A percentile compares a stretch with the other conserved stretches of the same genome.
These are phyloP conservation scores for Cystofilobasidium ferigula DNA, from an alignment of 768 basidiomycete genomes.

Conservation along the genomic window DNA sequence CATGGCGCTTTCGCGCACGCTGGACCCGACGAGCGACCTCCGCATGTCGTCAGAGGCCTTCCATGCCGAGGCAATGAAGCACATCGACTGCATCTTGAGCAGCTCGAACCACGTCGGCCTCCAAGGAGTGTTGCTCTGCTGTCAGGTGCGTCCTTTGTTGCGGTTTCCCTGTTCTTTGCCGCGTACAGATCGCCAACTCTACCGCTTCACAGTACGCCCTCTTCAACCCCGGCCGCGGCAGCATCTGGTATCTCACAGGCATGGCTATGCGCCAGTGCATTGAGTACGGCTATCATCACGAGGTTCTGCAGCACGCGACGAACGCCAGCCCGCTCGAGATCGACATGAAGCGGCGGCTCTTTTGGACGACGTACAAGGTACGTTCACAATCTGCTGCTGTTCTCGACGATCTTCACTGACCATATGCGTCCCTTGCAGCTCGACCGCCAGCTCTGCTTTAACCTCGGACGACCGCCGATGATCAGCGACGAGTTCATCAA, in stretches of 20 bases:
- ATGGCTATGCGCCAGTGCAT: conserved; percentile 38
- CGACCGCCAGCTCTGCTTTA: conserved; percentile 36
- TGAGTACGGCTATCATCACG: conserved; percentile 39
- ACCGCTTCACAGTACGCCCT: conserved; percentile 35
- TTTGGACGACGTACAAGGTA: conserved; percentile 26
- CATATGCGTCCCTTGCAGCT: too few species aligned
- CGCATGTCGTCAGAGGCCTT: conserved; percentile 39
- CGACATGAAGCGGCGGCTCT: conserved; percentile 25
- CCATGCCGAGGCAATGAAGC: conserved; percentile 39
- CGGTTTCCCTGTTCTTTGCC: too few species aligned
- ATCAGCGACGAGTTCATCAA: conserved; percentile 40
- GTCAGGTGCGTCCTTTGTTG: conserved; percentile 11
- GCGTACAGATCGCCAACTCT: too few species aligned
- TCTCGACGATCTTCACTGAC: too few species aligned
- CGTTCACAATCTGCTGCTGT: not conserved
- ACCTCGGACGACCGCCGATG: conserved; percentile 37
- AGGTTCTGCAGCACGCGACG: conserved; percentile 27
- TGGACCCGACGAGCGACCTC: conserved; percentile 39
- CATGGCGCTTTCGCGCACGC: conserved; percentile 38
- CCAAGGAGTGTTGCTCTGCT: conserved; percentile 37
- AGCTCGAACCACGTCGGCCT: conserved; percentile 37
- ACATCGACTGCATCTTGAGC: conserved; percentile 38
- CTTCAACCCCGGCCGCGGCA: conserved; percentile 39
- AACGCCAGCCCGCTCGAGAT: conserved; percentile 23
- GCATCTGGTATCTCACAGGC: conserved; percentile 39